Evolutionary conservation across 345 rosid genomes (phyloP), one percentile per base, ranked within the genome.

Genomic region (Eucalyptus tenuipes): DNA sequence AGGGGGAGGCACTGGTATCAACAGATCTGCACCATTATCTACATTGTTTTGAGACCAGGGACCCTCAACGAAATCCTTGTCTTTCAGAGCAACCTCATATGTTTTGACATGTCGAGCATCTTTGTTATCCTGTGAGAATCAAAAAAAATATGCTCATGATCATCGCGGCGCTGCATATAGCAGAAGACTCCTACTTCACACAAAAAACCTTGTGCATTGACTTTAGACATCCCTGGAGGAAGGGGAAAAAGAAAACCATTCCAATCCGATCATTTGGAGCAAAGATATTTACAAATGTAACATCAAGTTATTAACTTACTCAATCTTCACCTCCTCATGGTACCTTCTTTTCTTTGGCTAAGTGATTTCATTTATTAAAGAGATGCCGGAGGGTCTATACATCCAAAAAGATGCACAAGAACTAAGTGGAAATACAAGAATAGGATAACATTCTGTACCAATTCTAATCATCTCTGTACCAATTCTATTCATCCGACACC

Each of bases 21-120:
- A 94, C 86, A 97, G 91, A 92, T 95, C 95, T 88, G 99, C 99
- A 49, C 99, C 99, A 92, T 96, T 97, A 87, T 97, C 98, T 88
- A 98, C 97, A 93, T 95, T 96, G 94, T 96, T 98, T 91, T 96
- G 99, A 49, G 96, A 92, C 99, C 99, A 98, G 52, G 97, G 99
- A 50, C 99, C 99, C 96, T 97, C 99, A 33, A 94, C 93, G 92
- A 97, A 97, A 93, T 98, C 99, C 92, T 98, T 98, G 90, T 96
- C 99, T 92, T 97, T 98, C 87, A 98, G 61, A 88, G 96, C 96
- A 90, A 97, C 99, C 93, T 98, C 99, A 24, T 97, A 98, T 31
- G 99, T 98, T 92, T 97, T 98, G 88, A 96, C 95, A 92, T 98
- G 99, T 29, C 99, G 98, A 81, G 98, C 99, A 94, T 97, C 99